Conservation (phyloP, 495 filamentous ascomycete species). For the Penicillium steckii region DNA sequence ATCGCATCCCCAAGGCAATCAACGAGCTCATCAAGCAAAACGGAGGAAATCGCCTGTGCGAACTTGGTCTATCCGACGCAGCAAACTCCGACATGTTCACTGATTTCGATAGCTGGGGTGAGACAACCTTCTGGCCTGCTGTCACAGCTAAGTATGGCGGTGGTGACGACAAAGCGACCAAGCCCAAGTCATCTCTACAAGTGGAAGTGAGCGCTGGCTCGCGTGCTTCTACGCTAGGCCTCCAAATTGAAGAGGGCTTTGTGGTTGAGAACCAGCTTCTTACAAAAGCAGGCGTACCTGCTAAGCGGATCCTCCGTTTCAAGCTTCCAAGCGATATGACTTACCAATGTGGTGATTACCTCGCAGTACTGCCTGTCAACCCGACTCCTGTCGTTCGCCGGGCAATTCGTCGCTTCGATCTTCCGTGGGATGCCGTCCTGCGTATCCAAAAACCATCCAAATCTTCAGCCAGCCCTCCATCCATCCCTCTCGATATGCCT, state of each 20-base stretch:
- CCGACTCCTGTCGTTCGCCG: constrained; percentile 55
- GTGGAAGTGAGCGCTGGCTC: constrained; percentile 58
- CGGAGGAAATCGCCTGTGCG: constrained; percentile 54
- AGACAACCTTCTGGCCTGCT: constrained; percentile 63
- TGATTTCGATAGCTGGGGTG: constrained; percentile 72
- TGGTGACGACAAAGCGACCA: constrained; percentile 19
- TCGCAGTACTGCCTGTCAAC: constrained; percentile 71
- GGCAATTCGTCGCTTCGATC: constrained; percentile 50
- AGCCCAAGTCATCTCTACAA: constrained; percentile 39
- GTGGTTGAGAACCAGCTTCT: constrained; percentile 56
- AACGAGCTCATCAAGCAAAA: constrained; percentile 49
- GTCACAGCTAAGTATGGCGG: constrained; percentile 47
- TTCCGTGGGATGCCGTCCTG: constrained; percentile 61
- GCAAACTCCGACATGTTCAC: constrained; percentile 64
- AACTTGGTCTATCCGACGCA: constrained; percentile 60
- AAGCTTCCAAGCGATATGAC: constrained; percentile 62
- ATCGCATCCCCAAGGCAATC: constrained; percentile 65
- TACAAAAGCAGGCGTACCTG: constrained; percentile 51
- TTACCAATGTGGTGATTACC: constrained; percentile 73
- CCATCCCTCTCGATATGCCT: constrained; percentile 56
- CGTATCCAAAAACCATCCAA: constrained; percentile 38
- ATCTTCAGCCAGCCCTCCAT: constrained; percentile 41
- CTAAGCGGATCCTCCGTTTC: constrained; percentile 66
- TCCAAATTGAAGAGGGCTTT: constrained; percentile 62
- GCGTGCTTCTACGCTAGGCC: constrained; percentile 59